A percentile compares a stretch with the other conserved stretches of the same genome.
Evolutionary conservation across 176 grass and related monocot species (phyloP).

Genomic region (Lolium rigidum): DNA sequence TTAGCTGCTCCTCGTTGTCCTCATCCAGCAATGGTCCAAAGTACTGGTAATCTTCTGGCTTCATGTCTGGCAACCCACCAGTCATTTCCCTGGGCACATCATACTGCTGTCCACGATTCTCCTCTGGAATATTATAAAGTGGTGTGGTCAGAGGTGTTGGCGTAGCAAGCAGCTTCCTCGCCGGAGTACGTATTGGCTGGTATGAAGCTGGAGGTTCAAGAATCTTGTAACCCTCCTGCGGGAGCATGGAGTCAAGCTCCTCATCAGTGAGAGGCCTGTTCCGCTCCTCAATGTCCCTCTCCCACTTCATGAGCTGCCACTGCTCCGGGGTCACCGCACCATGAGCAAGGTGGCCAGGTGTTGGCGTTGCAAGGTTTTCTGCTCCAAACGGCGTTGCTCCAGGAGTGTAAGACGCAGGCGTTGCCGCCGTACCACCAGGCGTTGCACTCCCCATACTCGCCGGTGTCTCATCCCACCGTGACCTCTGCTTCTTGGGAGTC

Average conservation of each 20-base stretch:
- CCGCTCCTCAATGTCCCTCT: slow-evolving; percentile 94
- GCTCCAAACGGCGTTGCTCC: slow-evolving; percentile 83
- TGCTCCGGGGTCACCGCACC: slow-evolving; percentile 89
- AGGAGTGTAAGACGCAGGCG: background rate
- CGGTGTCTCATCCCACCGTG: slow-evolving; percentile 95
- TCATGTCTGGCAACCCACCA: slow-evolving; percentile 86
- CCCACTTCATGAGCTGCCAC: slow-evolving; percentile 87
- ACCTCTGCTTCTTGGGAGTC: slow-evolving; percentile 92
- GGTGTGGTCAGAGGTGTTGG: slow-evolving; percentile 88
- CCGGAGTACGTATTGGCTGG: slow-evolving; percentile 91
- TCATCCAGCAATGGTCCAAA: slow-evolving; percentile 90
- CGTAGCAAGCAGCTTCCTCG: slow-evolving; percentile 91
- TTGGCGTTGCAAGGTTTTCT: slow-evolving; percentile 62
- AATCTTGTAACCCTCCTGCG: slow-evolving; percentile 89
- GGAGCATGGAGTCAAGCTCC: slow-evolving; percentile 92
- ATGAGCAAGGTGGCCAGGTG: slow-evolving; percentile 55
- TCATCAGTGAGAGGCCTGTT: slow-evolving; percentile 94
- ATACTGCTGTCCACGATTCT: slow-evolving; percentile 94
- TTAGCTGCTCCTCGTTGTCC: slow-evolving; percentile 91
- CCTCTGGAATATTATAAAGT: slow-evolving; percentile 81
- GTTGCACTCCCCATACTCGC: slow-evolving; percentile 78
- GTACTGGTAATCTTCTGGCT: slow-evolving; percentile 98
- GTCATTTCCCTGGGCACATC: slow-evolving; percentile 85
- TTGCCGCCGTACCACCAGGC: slow-evolving; percentile 28
- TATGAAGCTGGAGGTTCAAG: slow-evolving; percentile 82